Percentiles rank a stretch among this genome's conserved stretches.
phyloP scores from a whole-genome alignment of 768 basidiomycete species.

The Boletus sp. region DNA sequence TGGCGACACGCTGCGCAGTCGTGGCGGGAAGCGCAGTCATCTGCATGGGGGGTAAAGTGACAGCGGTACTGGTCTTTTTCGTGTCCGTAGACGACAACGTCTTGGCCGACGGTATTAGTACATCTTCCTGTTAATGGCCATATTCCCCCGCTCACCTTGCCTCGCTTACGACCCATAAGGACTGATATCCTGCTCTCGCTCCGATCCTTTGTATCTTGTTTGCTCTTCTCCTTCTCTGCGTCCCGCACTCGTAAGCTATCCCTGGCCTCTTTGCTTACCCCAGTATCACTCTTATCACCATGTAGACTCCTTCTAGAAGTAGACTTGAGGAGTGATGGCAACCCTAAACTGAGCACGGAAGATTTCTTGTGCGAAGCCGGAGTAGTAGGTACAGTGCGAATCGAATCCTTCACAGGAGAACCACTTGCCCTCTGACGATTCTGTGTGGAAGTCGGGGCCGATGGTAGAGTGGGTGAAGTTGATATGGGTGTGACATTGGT shows the following conservation, averaged over 20 bases:
- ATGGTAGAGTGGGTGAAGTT: constrained; percentile 52
- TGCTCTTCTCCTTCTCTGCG: constrained; percentile 49
- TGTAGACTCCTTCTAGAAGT: constrained; percentile 79
- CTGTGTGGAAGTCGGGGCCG: constrained; percentile 40
- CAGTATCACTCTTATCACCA: constrained; percentile 44
- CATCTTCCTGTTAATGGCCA: not conserved
- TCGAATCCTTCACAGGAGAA: constrained; percentile 54
- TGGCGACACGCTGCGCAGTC: constrained; percentile 84
- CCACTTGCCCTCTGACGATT: constrained; percentile 40
- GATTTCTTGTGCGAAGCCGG: constrained; percentile 74
- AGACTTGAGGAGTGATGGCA: constrained; percentile 83
- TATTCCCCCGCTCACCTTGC: constrained; percentile 63
- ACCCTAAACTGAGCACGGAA: constrained; percentile 74
- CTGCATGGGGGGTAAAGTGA: constrained; percentile 86
- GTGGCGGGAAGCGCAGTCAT: constrained; percentile 77
- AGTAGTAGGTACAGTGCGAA: constrained; percentile 49
- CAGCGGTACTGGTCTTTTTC: constrained; percentile 65
- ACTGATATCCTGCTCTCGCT: constrained; percentile 89
- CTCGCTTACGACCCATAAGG: constrained; percentile 83
- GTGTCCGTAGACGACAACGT: constrained; percentile 82
- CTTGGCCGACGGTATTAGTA: constrained; percentile 38
- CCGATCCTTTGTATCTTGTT: constrained; percentile 78
- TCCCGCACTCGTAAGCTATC: constrained; percentile 46
- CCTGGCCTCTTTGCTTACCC: constrained; percentile 47
- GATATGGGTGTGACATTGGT: constrained; percentile 38